Evolutionary conservation across 2,329 filamentous ascomycete genomes (phyloP).

Genomic region (Colletotrichum tropicale): DNA sequence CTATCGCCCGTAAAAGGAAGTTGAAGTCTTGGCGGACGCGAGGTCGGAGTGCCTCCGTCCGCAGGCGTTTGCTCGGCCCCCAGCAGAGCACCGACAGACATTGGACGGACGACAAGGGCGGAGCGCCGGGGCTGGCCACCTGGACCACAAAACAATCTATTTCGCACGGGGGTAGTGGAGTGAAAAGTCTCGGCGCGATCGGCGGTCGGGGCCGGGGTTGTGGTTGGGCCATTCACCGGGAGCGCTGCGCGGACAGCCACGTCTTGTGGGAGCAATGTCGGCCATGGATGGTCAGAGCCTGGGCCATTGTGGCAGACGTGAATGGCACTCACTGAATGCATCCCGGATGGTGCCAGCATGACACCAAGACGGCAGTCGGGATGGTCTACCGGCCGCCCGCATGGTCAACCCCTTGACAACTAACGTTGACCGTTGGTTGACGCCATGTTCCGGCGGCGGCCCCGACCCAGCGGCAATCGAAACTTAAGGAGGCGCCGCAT

Average conservation of each 20-base stretch:
- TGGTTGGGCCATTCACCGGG: neutral
- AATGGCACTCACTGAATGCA: neutral
- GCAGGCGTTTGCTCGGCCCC: neutral
- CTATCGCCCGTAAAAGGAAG: slow-evolving; percentile 6
- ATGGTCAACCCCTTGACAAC: neutral
- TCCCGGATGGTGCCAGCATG: neutral
- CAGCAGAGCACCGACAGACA: neutral
- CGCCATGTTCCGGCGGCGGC: neutral
- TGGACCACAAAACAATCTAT: slow-evolving; percentile 6
- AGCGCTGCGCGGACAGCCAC: neutral
- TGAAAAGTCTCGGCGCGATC: slow-evolving; percentile 15
- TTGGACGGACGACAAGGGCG: neutral
- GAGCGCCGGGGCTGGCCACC: neutral
- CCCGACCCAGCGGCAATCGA: neutral
- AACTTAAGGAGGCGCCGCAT: neutral
- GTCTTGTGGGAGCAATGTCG: neutral
- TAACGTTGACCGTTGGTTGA: neutral
- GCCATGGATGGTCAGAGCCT: neutral
- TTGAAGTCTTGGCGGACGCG: neutral
- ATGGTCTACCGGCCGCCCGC: neutral
- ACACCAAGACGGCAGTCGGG: slow-evolving; percentile 1
- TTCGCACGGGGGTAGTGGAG: slow-evolving; percentile 14
- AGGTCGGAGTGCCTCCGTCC: neutral
- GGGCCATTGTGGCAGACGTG: neutral
- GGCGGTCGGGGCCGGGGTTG: slow-evolving; percentile 7